Conservation (phyloP, 345 rosid species). For the Murraya paniculata region DNA sequence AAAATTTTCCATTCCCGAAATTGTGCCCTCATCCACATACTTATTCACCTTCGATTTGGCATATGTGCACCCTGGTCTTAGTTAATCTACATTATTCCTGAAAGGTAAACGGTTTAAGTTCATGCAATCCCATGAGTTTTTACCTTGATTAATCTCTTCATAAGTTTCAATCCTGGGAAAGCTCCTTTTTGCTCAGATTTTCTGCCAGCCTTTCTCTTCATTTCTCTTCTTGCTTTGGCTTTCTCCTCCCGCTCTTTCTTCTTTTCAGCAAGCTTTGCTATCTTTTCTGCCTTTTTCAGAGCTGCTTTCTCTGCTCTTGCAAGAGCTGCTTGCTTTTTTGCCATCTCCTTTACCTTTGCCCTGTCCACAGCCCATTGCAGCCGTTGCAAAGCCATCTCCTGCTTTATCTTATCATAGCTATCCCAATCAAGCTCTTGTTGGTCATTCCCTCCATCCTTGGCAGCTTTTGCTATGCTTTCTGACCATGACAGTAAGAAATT, state of each 20-base stretch:
- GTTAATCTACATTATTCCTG: not conserved
- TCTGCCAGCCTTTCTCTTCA: slow-evolving; percentile 26
- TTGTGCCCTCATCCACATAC: not conserved
- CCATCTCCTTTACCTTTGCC: slow-evolving; percentile 43
- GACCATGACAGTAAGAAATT: slow-evolving; percentile 50
- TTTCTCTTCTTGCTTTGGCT: slow-evolving; percentile 33
- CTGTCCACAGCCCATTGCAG: slow-evolving; percentile 42
- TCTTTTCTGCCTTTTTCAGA: slow-evolving; percentile 47
- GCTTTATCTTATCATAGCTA: slow-evolving; percentile 52
- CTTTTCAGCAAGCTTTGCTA: slow-evolving; percentile 48
- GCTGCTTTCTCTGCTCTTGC: slow-evolving; percentile 47
- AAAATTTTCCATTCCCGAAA: not conserved
- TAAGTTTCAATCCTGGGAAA: slow-evolving; percentile 38
- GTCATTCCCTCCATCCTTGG: slow-evolving; percentile 63
- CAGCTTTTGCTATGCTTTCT: slow-evolving; percentile 56
- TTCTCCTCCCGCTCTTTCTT: slow-evolving; percentile 49
- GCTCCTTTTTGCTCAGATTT: slow-evolving; percentile 26
- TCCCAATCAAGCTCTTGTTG: slow-evolving; percentile 67
- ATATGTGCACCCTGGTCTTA: not conserved
- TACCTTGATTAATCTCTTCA: slow-evolving; percentile 64
- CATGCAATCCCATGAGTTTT: not conserved
- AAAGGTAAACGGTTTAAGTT: not conserved
- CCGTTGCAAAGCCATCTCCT: slow-evolving; percentile 46
- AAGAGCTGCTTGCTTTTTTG: slow-evolving; percentile 45
- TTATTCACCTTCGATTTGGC: not conserved